phyloP scores from a whole-genome alignment of 495 filamentous ascomycete genomes.

The Penicillium verhagenii region DNA sequence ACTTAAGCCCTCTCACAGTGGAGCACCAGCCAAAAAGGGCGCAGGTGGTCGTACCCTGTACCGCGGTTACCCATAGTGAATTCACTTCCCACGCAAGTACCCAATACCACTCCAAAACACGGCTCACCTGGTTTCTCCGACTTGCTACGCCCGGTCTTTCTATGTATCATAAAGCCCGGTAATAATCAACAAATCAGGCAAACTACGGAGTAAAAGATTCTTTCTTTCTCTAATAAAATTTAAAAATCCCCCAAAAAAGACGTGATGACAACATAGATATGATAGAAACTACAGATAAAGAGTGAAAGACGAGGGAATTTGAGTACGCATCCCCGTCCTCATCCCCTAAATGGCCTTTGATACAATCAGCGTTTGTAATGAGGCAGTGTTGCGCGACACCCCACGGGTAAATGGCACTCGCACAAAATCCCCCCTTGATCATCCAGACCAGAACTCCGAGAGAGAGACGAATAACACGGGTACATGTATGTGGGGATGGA shows the following conservation, averaged over 20 bases:
- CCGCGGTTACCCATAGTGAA: conserved; percentile 19
- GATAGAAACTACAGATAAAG: background rate
- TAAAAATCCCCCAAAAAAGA: too few species aligned
- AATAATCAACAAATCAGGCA: background rate
- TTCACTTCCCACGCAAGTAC: conserved; percentile 11
- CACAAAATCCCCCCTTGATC: conserved; percentile 6
- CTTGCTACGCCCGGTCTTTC: background rate
- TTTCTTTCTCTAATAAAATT: too few species aligned
- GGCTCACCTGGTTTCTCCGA: background rate
- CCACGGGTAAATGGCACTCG: conserved; percentile 1
- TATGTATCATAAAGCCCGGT: background rate
- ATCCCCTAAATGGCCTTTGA: background rate
- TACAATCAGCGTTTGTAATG: background rate
- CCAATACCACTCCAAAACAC: conserved; percentile 12
- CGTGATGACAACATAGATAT: background rate
- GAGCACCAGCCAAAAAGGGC: conserved; percentile 25
- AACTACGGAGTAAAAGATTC: background rate
- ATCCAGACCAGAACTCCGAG: conserved; percentile 14
- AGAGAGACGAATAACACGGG: background rate
- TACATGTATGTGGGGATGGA: conserved; percentile 1
- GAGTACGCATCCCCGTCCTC: background rate
- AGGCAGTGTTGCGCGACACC: conserved; percentile 6
- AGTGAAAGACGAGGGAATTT: background rate
- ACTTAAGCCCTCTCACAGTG: conserved; percentile 18
- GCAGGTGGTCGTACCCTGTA: conserved; percentile 23